phyloP scores from a whole-genome alignment of 352 stramenopile species.

The Phytophthora sojae region DNA sequence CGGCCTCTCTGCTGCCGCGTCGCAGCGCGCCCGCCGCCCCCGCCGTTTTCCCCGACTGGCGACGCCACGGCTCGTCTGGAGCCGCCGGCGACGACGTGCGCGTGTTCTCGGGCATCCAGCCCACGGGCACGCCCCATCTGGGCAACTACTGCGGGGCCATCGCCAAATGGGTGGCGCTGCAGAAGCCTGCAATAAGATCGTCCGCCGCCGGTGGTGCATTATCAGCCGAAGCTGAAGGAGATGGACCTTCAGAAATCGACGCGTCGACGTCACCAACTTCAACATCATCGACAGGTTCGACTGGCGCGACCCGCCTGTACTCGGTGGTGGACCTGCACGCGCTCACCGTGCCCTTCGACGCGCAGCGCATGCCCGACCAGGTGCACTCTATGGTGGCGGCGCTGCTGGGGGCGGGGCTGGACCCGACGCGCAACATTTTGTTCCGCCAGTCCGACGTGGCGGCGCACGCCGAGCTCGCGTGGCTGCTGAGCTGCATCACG shows the following conservation, averaged over 20 bases:
- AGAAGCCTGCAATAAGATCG: conserved; percentile 53
- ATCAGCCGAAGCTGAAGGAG: not conserved
- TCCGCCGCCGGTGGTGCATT: conserved; percentile 11
- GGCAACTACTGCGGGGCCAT: conserved; percentile 99
- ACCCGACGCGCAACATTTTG: conserved; percentile 74
- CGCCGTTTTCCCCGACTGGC: not conserved
- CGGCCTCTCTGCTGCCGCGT: not conserved
- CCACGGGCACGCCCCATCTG: conserved; percentile 97
- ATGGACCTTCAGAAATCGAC: conserved; percentile 28
- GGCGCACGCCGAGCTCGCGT: conserved; percentile 96
- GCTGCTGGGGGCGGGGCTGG: conserved; percentile 94
- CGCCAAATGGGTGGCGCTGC: conserved; percentile 97
- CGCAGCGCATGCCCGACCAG: conserved; percentile 85
- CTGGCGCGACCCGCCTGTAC: conserved; percentile 44
- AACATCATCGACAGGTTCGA: conserved; percentile 11
- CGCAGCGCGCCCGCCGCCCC: not conserved
- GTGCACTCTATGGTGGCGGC: conserved; percentile 93
- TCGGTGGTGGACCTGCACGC: conserved; percentile 98
- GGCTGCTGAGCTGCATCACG: conserved; percentile 97
- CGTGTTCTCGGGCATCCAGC: conserved; percentile 98
- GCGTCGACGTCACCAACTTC: conserved; percentile 27
- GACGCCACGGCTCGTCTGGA: conserved; percentile 7
- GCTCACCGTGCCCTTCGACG: conserved; percentile 97
- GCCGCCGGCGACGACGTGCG: conserved; percentile 39
- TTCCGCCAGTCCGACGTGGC: conserved; percentile 87